Conservation (phyloP, 257 asterid genomes). For the Nicotiana sylvestris region DNA sequence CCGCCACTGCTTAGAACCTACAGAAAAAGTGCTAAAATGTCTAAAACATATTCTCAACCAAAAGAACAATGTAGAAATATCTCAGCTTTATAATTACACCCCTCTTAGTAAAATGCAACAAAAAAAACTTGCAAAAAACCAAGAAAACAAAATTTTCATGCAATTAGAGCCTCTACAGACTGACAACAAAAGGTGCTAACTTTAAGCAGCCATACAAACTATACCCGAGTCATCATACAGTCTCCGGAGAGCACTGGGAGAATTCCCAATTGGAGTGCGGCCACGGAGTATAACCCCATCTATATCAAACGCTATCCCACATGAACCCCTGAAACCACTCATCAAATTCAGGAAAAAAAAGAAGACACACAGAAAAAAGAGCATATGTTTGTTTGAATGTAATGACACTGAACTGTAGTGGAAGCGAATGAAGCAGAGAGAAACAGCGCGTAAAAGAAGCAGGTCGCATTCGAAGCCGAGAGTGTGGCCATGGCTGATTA, state of each 20-base stretch:
- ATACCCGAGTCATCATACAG: constrained; percentile 45
- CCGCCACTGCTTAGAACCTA: too few species aligned
- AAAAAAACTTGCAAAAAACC: neutral
- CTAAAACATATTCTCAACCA: neutral
- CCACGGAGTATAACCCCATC: constrained; percentile 64
- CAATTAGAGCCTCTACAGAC: neutral
- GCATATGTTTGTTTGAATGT: neutral
- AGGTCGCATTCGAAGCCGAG: constrained; percentile 26
- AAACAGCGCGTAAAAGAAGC: constrained; percentile 13
- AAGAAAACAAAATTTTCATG: neutral
- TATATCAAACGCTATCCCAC: constrained; percentile 64
- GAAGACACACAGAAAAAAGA: neutral
- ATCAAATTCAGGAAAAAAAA: neutral
- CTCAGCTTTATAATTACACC: neutral
- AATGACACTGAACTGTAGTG: constrained; percentile 17
- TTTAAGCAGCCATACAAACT: neutral
- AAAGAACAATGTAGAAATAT: neutral
- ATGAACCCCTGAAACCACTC: constrained; percentile 25
- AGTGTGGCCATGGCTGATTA: constrained; percentile 18
- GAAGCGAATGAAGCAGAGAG: constrained; percentile 19
- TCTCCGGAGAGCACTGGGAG: constrained; percentile 44
- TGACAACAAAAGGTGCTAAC: neutral
- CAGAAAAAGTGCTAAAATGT: too few species aligned
- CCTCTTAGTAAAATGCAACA: neutral
- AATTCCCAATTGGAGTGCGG: constrained; percentile 49